Base-by-base conservation (phyloP, 306 rosid genomes). In the Quercus wislizeni region DNA sequence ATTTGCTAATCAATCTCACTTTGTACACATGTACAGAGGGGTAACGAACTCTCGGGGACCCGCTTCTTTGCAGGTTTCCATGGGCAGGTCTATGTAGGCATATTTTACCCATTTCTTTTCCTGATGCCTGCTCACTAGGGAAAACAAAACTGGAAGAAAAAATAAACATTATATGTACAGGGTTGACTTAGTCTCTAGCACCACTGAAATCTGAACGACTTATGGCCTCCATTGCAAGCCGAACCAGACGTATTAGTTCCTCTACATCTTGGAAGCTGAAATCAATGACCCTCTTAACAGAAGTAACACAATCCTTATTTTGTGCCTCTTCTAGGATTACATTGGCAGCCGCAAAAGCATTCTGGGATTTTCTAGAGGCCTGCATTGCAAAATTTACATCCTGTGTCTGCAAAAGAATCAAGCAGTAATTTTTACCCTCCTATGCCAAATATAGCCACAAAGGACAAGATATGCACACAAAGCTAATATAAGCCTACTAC, bases 241-340 rank as follows among this genome's bases (percentile, higher is more conserved):
- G 77, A 81, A 91, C 96, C 83, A 89, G 81, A 69, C 80, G 82
- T 43, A 87, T 73, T 75, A 92, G 87, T 83, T 92, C 94, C 62
- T 88, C 90, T 27, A 94, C 78, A 74, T 94, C 94, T 81, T 92
- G 98, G 90, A 90, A 94, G 88, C 96, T 87, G 87, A 92, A 89
- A 82, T 92, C 91, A 68, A 88, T 69, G 70, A 87, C 97, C 63
- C 86, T 89, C 82, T 79, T 90, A 79, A 92, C 81, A 35, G 90
- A 88, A 76, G 83, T 72, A 83, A 86, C 70, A 74, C 82, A 83
- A 68, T 86, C 90, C 78, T 51, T 84, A 74, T 86, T 87, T 30
- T 79, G 81, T 85, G 94, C 85, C 62, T 83, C 94, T 54, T 76
- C 87, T 80, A 83, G 80, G 55, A 56, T 70, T 81, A 63, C 41